A percentile compares a stretch with the other conserved stretches of the same genome.
Conservation (phyloP, 2,329 filamentous ascomycete species). For the Penicillium expansum region DNA sequence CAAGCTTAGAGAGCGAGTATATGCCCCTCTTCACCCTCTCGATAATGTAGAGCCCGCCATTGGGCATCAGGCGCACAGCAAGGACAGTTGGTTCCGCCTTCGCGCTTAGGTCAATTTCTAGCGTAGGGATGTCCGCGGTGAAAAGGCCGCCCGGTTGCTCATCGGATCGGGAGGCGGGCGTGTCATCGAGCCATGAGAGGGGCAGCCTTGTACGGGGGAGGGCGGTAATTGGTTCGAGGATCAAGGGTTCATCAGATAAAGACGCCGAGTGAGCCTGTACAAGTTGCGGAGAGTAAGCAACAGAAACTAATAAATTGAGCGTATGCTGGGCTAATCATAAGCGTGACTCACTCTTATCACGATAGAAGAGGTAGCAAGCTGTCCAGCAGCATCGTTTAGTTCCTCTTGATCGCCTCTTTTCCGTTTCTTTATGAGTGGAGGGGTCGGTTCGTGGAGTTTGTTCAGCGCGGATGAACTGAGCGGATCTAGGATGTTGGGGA, state of each 20-base stretch:
- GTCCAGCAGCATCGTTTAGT: conserved; percentile 16
- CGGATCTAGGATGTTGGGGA: conserved; percentile 33
- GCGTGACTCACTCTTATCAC: conserved; percentile 33
- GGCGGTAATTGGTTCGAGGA: conserved; percentile 36
- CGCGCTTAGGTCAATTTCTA: conserved; percentile 33
- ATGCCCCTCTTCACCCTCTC: conserved; percentile 41
- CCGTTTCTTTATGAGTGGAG: conserved; percentile 34
- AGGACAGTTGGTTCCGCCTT: conserved; percentile 32
- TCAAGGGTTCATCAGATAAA: conserved; percentile 34
- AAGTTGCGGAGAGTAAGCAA: conserved; percentile 7
- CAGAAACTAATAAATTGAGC: neutral
- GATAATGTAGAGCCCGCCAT: conserved; percentile 37
- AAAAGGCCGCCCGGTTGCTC: conserved; percentile 39
- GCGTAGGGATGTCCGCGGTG: conserved; percentile 35
- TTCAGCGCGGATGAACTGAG: conserved; percentile 35
- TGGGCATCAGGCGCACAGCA: conserved; percentile 30
- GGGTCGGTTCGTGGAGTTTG: conserved; percentile 25
- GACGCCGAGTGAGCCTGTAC: conserved; percentile 37
- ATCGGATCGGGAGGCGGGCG: conserved; percentile 24
- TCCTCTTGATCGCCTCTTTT: conserved; percentile 24
- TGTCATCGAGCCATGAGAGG: conserved; percentile 42
- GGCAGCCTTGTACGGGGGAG: conserved; percentile 39
- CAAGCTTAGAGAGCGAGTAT: conserved; percentile 41
- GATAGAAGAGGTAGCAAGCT: conserved; percentile 25
- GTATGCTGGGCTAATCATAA: neutral